phyloP scores from a whole-genome alignment of 2,329 filamentous ascomycete species.

The Daldinia sp. region DNA sequence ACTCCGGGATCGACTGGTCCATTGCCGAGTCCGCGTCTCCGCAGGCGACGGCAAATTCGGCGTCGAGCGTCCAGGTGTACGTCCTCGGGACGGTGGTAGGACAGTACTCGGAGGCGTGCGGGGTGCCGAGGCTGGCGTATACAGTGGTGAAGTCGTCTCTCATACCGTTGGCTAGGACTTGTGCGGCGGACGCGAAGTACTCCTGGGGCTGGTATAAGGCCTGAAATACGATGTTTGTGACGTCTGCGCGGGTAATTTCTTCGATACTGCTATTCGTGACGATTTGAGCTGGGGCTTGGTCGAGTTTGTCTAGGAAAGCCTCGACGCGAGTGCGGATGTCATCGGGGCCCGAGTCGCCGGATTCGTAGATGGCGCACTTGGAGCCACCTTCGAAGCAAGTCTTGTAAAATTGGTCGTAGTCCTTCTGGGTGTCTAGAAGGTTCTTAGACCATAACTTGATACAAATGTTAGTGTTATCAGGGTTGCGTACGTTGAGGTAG shows the following conservation, averaged over 20 bases:
- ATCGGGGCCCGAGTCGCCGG: conserved; percentile 39
- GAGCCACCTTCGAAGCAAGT: conserved; percentile 48
- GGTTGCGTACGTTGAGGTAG: no score
- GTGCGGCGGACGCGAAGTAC: conserved; percentile 36
- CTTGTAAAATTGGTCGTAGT: conserved; percentile 48
- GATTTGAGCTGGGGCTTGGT: conserved; percentile 41
- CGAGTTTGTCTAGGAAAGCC: conserved; percentile 43
- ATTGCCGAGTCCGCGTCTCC: conserved; percentile 46
- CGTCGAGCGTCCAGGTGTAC: conserved; percentile 25
- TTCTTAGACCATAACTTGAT: conserved; percentile 48
- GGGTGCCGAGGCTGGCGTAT: conserved; percentile 3
- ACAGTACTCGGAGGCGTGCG: conserved; percentile 14
- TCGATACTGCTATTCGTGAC: conserved; percentile 37
- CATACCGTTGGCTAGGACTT: conserved; percentile 31
- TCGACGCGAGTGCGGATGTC: conserved; percentile 49
- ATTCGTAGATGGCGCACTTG: conserved; percentile 44
- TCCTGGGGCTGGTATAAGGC: conserved; percentile 46
- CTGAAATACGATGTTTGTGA: conserved; percentile 41
- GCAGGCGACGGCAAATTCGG: conserved; percentile 40
- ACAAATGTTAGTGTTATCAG: conserved; percentile 2
- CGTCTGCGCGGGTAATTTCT: conserved; percentile 46
- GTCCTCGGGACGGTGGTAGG: background rate
- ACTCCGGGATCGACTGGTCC: conserved; percentile 38
- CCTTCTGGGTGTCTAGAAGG: conserved; percentile 50
- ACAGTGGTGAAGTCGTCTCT: conserved; percentile 42